Evolutionary conservation across 495 filamentous ascomycete species (phyloP), one percentile per base, ranked within the genome.

Genomic region (Hypoxylon subgilvum): DNA sequence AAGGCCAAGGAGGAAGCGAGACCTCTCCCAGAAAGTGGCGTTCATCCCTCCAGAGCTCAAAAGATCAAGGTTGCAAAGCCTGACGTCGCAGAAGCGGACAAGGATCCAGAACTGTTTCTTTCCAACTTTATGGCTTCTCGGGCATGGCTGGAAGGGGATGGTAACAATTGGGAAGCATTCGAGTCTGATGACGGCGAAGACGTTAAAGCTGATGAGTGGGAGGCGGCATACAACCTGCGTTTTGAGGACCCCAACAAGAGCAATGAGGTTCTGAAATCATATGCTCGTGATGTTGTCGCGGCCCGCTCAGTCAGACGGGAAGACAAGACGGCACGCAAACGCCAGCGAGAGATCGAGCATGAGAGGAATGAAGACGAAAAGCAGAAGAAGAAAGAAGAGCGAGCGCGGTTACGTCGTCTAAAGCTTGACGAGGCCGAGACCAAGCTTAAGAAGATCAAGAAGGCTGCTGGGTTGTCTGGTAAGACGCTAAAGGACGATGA

Each of bases 211-310:
- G 94, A 98, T 19, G 83, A 83, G 21, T 92, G 91, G 61, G 94
- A 98, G 70, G 82, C 87, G 47, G 92, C 91, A n/a, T 98, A 95
- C 76, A 98, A 98, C 72, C 77, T 96, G 72, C 88, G 94, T 18
- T 98, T 98, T 65, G 94, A 98, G 66, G 88, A 98, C 63, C 91
- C 94, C 0, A 80, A 79, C 62, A 88, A 86, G 58, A 82, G 88
- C 55, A 96, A 96, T 61, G 90, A 96, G 66, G 84, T 87, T 44
- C 70, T 97, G 1, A 84, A 86, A 56, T 90, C 93, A 7, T 93
- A 96, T 72, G 86, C 92, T 48, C 86, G 94, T 83, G 91, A 95
- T 68, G 79, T 88, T 21, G 87, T 87, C 32, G 86, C 86, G 34
- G 84, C 84, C 36, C 86, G 88, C 36, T 91, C 91, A 1, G 92